Base-by-base conservation (phyloP, 106 monocot genomes). In the Vanilla planifolia region DNA sequence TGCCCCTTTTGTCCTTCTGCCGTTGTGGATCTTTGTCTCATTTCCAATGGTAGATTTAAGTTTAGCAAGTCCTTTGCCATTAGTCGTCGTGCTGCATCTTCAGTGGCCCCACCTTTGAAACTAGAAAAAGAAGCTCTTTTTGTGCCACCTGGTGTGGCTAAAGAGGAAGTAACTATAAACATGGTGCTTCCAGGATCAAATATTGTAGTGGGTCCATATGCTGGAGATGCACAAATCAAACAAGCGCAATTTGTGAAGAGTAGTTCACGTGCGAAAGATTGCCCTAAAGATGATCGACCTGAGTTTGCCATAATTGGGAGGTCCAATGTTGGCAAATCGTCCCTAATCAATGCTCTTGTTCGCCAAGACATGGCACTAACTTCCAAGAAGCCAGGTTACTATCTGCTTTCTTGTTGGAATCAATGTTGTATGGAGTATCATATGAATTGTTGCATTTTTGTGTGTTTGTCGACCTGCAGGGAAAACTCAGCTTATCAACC, bases 401-500 rank as follows among this genome's bases (percentile, higher is more conserved):
- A 4, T 41, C 52, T 30, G 13, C 21, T 9, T 35, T 33, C 30
- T 20, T 19, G 13, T 66, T 5, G n/a, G 25, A 40, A 40, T 26
- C 25, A 9, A 26, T 63, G 26, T 29, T 42, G 6, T 16, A 55
- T 47, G 15, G 51, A 23, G 1, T 28, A 17, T 53, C 27, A 24
- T 25, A 15, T 48, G 21, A 14, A n/a, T 24, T 35, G 36, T 48
- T n/a, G 6, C 30, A 28, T 28, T 55, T 0, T 8, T 39, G 8
- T 45, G 28, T 42, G 62, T 8, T n/a, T 67, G 24, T 53, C 27
- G 10, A 26, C 9, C 22, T 67, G 52, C 67, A 95, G 95, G 98
- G 48, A 99, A 99, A 71, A 99, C 98, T 1, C 98, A 92, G 60
- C 75, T 88, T 13, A 92, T 99, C 13, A 99, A 99, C 74, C 98